Conservation (phyloP, 108 stramenopile species). For the Schizochytrium sp. region DNA sequence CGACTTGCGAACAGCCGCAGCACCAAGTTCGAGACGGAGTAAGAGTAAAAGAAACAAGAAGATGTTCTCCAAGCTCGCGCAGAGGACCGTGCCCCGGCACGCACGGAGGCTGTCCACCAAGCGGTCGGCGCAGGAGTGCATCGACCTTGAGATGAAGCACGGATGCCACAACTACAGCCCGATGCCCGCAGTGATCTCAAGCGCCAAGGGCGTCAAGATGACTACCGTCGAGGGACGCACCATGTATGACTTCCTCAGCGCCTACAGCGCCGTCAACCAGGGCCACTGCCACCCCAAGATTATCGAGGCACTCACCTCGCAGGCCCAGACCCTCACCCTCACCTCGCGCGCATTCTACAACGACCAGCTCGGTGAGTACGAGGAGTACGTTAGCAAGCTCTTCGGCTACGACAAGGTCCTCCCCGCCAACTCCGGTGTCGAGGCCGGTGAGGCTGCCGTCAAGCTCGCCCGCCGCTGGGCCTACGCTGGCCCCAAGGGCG, state of each 20-base stretch:
- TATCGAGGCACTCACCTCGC: slow-evolving; percentile 72
- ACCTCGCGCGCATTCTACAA: slow-evolving; percentile 97
- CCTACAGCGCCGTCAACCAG: slow-evolving; percentile 97
- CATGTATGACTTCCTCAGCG: slow-evolving; percentile 92
- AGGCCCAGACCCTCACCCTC: slow-evolving; percentile 80
- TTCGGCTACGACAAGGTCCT: slow-evolving; percentile 93
- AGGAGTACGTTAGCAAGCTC: slow-evolving; percentile 71
- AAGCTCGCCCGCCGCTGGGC: slow-evolving; percentile 85
- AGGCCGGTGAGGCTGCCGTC: slow-evolving; percentile 96
- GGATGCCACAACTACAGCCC: slow-evolving; percentile 96
- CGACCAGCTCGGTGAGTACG: slow-evolving; percentile 83
- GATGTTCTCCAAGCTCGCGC: not conserved
- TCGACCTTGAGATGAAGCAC: slow-evolving; percentile 71
- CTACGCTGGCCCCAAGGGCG: slow-evolving; percentile 81
- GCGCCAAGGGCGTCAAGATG: slow-evolving; percentile 47
- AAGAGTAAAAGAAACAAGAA: not conserved
- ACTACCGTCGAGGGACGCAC: slow-evolving; percentile 60
- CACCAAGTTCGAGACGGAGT: not conserved
- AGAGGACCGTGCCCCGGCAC: not conserved
- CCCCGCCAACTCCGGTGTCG: slow-evolving; percentile 99
- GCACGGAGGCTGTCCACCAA: not conserved
- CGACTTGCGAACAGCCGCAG: not conserved
- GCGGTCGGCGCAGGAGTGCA: not conserved
- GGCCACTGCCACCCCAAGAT: slow-evolving; percentile 99
- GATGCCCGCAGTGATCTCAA: slow-evolving; percentile 79